Evolutionary conservation across 768 basidiomycete species (phyloP).

Genomic region (Psilocybe tampanensis): DNA sequence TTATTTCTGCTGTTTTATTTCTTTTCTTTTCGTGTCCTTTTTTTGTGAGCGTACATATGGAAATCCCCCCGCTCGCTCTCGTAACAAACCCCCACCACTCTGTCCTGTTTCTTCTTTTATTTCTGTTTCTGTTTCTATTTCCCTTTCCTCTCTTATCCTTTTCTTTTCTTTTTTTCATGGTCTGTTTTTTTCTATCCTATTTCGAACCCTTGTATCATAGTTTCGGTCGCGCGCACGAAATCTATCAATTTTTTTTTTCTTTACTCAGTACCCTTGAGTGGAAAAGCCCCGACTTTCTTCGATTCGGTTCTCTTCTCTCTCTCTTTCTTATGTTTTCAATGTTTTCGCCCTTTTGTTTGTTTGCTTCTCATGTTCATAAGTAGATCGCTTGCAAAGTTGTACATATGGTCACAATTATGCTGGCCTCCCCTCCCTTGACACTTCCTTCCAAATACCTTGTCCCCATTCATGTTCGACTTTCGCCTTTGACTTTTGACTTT

Average conservation of each 20-base stretch:
- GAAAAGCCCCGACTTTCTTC: not conserved
- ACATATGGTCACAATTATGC: too few relatives aligned
- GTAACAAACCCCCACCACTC: too few relatives aligned
- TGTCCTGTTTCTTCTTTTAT: slow-evolving; percentile 5
- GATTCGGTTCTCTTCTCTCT: not conserved
- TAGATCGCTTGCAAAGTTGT: too few relatives aligned
- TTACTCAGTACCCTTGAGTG: slow-evolving; percentile 8
- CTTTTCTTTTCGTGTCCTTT: not conserved
- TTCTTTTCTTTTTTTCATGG: slow-evolving; percentile 7
- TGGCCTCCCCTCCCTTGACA: too few relatives aligned
- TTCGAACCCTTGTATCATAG: slow-evolving; percentile 19
- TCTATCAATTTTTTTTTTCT: slow-evolving; percentile 12
- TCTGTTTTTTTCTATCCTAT: slow-evolving; percentile 10
- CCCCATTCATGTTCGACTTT: too few relatives aligned
- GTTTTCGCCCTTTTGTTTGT: too few relatives aligned
- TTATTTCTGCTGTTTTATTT: slow-evolving; percentile 8
- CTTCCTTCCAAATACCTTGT: too few relatives aligned
- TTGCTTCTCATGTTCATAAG: too few relatives aligned
- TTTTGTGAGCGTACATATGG: too few relatives aligned
- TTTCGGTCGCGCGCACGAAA: slow-evolving; percentile 18
- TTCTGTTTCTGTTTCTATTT: slow-evolving; percentile 1
- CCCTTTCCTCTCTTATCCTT: slow-evolving; percentile 14
- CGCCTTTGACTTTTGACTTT: too few relatives aligned
- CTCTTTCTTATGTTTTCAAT: too few relatives aligned
- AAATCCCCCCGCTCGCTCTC: too few relatives aligned